Base-by-base conservation (phyloP, 1,284 basidiomycete species). In the Heterobasidion occidentale region DNA sequence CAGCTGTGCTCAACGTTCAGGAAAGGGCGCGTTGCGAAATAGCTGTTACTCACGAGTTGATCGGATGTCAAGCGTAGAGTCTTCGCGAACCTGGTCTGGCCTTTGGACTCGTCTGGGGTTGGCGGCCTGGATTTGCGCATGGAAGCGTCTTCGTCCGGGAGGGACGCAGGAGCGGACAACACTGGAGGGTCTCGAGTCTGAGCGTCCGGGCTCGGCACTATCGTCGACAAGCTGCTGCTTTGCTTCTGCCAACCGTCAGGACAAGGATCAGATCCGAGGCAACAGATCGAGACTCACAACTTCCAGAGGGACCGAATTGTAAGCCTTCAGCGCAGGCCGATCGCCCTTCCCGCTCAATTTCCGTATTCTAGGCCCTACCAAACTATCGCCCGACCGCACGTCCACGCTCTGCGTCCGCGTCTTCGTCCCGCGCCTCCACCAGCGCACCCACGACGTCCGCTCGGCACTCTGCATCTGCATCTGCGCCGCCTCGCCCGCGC, bases 1-100 rank as follows among this genome's bases (percentile, higher is more conserved):
- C 38, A 42, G 38, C 38, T 42, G 38, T 42, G 38, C 38, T 42
- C 38, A 42, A 42, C 38, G 38, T 42, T 42, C 38, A n/a, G 38
- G 38, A 7, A 11, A 42, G 38, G 38, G 38, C 1, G 38, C 11
- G n/a, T 11, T 42, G 38, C 7, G n/a, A 11, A 9, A 42, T 33
- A 27, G 46, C 38, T 9, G 12, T 12, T 14, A 72, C 80, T 64
- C 59, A 86, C 86, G 57, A 93, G 77, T 69, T 94, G 91, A 62
- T 92, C 89, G 6, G 89, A 92, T 0, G 90, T 88, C 51, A 94
- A 70, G 3, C 97, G 83, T 56, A 99, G 72, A 0, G 97, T 96
- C 77, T 99, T 99, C 19, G 92, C 95, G 67, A 86, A 99, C 65
- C 81, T 85, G 63, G 77, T 80, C 55, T 68, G 58, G 44, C 68